Conservation (phyloP, 2,329 filamentous ascomycete genomes). For the Diaporthe longicolla region DNA sequence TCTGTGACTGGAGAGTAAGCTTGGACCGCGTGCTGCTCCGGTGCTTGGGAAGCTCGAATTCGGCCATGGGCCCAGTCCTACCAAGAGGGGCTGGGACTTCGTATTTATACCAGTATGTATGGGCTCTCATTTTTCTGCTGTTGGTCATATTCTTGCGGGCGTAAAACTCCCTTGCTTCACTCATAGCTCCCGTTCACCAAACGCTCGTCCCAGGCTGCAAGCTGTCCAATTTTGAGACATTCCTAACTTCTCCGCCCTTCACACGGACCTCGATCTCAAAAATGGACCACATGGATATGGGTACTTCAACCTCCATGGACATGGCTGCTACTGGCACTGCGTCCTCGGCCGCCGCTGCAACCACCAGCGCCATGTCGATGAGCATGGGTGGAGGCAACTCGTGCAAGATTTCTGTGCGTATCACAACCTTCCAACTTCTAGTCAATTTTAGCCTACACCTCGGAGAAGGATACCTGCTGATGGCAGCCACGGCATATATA, state of each 20-base stretch:
- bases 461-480: neutral
- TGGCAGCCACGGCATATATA: neutral
- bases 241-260: neutral
- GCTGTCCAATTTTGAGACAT: neutral
- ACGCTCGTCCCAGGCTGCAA: neutral
- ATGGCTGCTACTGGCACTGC: slow-evolving; percentile 5
- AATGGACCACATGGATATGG: slow-evolving; percentile 7
- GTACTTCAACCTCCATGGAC: slow-evolving; percentile 22
- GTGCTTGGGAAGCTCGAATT: slow-evolving; percentile 3
- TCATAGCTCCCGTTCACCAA: neutral
- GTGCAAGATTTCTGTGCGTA: slow-evolving; percentile 23
- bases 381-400: slow-evolving; percentile 24
- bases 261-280: neutral
- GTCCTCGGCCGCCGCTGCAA: slow-evolving; percentile 4
- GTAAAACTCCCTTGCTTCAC: neutral
- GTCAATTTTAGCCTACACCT: no score
- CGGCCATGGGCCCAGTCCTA: neutral
- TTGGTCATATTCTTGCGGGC: no score
- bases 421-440: no score
- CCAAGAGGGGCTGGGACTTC: no score
- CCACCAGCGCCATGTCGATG: slow-evolving; percentile 31
- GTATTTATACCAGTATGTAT: neutral
- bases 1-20: neutral
- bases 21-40: neutral
- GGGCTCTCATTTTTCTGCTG: neutral